Conservation (phyloP, 83 land plant genomes). For the Diphasiastrum complanatum region DNA sequence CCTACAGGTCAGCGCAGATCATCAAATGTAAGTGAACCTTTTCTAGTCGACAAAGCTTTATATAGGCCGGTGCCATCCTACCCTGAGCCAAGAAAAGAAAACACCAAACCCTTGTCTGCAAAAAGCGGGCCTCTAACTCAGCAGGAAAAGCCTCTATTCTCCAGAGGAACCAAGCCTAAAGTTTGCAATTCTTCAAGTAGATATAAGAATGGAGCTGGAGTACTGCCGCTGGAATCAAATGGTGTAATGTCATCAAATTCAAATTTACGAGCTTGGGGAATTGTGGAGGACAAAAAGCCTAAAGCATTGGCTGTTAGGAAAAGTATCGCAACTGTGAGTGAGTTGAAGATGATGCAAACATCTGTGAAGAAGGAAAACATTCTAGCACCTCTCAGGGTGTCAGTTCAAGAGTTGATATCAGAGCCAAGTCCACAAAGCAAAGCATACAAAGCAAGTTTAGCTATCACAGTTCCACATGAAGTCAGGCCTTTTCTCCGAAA, state of each 20-base stretch:
- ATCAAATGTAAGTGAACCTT: neutral
- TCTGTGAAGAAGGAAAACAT: conserved; percentile 29
- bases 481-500: conserved; percentile 57
- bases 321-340: conserved; percentile 34
- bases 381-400: conserved; percentile 33
- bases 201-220: neutral
- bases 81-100: conserved; percentile 7
- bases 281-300: conserved; percentile 50
- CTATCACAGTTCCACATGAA: too few relatives aligned
- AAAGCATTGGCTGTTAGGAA: conserved; percentile 45
- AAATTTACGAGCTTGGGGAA: conserved; percentile 5
- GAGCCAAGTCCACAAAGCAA: conserved; percentile 24
- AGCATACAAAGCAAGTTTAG: too few relatives aligned
- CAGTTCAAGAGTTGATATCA: conserved; percentile 12
- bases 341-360: conserved; percentile 37
- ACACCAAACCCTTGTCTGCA: neutral
- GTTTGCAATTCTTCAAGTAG: neutral
- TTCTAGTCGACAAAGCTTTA: neutral
- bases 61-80: neutral
- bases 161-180: conserved; percentile 1
- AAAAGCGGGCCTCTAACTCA: neutral
- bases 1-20: neutral
- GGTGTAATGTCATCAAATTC: conserved; percentile 38
- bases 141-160: too few relatives aligned
- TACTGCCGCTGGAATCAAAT: neutral